These are phyloP conservation scores for Lasiodiplodia citricola DNA, from an alignment of 2,329 filamentous ascomycete genomes.

Conservation along the genomic window DNA sequence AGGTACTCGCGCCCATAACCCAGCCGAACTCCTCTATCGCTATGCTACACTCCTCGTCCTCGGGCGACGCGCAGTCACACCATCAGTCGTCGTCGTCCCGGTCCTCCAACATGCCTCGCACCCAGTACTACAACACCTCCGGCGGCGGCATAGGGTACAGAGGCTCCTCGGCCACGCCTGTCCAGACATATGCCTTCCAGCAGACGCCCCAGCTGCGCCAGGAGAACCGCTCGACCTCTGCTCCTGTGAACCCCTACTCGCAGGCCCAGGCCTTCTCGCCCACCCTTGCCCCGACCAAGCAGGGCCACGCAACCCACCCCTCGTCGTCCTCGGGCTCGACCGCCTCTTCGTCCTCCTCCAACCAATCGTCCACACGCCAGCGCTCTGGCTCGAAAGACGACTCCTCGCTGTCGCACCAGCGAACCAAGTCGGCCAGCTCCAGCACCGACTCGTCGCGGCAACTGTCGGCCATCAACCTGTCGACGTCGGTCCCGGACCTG, in stretches of 20 bases:
- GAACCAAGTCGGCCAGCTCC: constrained; percentile 25
- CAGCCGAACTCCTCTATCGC: constrained; percentile 54
- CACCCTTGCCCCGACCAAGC: constrained; percentile 33
- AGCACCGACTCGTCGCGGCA: constrained; percentile 42
- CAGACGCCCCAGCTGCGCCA: constrained; percentile 60
- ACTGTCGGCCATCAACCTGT: constrained; percentile 56
- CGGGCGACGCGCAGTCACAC: constrained; percentile 52
- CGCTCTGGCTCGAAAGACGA: constrained; percentile 53
- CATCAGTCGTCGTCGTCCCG: constrained; percentile 42
- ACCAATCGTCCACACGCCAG: constrained; percentile 48
- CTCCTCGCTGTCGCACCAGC: constrained; percentile 48
- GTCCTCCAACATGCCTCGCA: constrained; percentile 48
- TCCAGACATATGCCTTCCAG: constrained; percentile 58
- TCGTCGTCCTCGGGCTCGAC: constrained; percentile 51
- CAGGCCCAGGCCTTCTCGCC: constrained; percentile 37
- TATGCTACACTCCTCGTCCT: constrained; percentile 56
- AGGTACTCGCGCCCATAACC: constrained; percentile 55
- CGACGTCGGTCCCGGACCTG: constrained; percentile 59
- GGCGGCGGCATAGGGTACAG: constrained; percentile 48
- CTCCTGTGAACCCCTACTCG: constrained; percentile 54
- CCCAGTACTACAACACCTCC: constrained; percentile 50
- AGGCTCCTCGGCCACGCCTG: constrained; percentile 49
- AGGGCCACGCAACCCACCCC: constrained; percentile 44
- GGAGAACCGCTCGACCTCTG: constrained; percentile 62
- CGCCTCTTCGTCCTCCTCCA: constrained; percentile 57